Base-by-base conservation (phyloP, 768 basidiomycete genomes). In the Lentinus tigrinus region DNA sequence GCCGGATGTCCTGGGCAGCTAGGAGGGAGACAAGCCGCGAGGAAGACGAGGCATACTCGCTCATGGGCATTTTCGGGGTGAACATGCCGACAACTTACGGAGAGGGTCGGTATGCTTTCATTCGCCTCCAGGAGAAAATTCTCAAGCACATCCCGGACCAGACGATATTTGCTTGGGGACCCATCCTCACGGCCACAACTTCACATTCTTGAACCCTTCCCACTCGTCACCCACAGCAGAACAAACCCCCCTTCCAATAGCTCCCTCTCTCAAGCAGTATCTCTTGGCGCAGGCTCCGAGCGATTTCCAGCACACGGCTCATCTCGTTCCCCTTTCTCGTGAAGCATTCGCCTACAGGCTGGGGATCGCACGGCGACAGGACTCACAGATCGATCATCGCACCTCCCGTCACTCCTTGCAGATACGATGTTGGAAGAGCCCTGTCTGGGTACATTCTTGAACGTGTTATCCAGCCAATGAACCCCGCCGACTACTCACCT, bases 31-130 rank as follows among this genome's bases (percentile, higher is more conserved):
- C 61, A 11, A 46, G 40, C 7, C 37, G 49, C 13, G 48, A 48
- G 21, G 61, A 62, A 27, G 61, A 62, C 37, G 52, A 57, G 47
- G 61, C 61, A 42, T 62, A 62, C 38, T 54, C 56, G 21, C 53
- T 58, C 11, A 46, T 62, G 43, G 61, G 61, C 13, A 57, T 62
- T n/a, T 58, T 62, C 42, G 56, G 52, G 4, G 56, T 58, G 23
- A 54, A 54, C 38, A 47, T 62, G 38, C 42, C 39, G 28, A 57
- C 52, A 11, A 47, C 40, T 13, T 62, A 62, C 21, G 61, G 61
- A 3, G 61, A 62, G 28, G 61, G 56, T 4, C 31, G 52, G 2
- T 47, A 51, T n/a, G 61, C 61, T 2, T 62, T 62, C 47, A 53
- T 51, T 16, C 44, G 61, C 19, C 52, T 62, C 4, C 56, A 57